phyloP scores from a whole-genome alignment of 768 basidiomycete genomes.

The Trametes cubensis region DNA sequence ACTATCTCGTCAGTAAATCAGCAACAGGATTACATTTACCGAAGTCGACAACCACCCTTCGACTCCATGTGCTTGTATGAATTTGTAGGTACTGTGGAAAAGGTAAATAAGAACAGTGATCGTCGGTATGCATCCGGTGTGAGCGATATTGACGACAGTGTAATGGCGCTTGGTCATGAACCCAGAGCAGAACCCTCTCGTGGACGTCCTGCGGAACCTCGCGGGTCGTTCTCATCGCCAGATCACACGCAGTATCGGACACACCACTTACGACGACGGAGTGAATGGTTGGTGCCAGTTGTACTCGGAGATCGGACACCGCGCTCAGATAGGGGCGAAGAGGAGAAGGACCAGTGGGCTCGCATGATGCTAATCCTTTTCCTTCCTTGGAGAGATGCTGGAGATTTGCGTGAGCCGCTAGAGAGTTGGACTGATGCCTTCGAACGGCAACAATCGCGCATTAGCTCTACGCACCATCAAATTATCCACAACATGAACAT shows the following conservation, averaged over 20 bases:
- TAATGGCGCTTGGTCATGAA: no score
- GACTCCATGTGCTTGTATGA: background rate
- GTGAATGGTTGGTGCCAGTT: conserved; percentile 7
- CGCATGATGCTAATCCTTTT: background rate
- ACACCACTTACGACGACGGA: conserved; percentile 1
- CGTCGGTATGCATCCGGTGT: no score
- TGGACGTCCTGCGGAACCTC: no score
- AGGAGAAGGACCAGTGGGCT: background rate
- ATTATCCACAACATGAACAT: background rate
- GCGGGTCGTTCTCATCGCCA: background rate
- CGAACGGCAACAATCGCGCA: background rate
- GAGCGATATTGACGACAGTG: no score
- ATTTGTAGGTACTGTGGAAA: background rate
- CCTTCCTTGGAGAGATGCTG: background rate
- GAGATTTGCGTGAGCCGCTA: background rate
- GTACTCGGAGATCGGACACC: conserved; percentile 6
- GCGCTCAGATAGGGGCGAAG: background rate
- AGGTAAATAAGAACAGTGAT: no score
- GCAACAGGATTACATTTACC: background rate
- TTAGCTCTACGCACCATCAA: no score
- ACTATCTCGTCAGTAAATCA: background rate
- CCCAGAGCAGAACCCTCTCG: no score
- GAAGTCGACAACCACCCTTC: background rate
- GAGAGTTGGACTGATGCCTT: background rate
- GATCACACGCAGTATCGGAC: conserved; percentile 8